phyloP scores from a whole-genome alignment of 2,329 filamentous ascomycete genomes.

The Hymenoscyphus salicellus region DNA sequence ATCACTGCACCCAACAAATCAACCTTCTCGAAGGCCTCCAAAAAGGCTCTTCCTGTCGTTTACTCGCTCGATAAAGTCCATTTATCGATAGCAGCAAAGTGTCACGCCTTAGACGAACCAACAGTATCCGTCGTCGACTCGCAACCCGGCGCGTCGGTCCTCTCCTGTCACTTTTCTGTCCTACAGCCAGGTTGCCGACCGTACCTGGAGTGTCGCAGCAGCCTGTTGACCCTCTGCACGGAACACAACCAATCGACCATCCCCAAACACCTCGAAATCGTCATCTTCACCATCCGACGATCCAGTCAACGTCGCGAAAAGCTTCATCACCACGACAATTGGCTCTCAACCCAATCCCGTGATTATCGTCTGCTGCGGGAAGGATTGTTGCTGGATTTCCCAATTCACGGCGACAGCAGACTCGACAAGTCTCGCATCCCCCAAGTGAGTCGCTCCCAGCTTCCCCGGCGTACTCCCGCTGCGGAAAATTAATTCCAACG shows the following conservation, averaged over 20 bases:
- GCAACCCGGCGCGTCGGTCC: conserved; percentile 4
- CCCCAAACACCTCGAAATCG: conserved; percentile 7
- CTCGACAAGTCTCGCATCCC: conserved; percentile 25
- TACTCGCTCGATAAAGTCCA: conserved; percentile 17
- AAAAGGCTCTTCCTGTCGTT: conserved; percentile 13
- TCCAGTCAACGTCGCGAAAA: conserved; percentile 33
- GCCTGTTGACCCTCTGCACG: conserved; percentile 21
- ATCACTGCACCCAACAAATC: conserved; percentile 26
- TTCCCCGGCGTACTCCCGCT: conserved; percentile 11
- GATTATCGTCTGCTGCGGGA: conserved; percentile 33
- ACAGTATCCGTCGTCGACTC: background rate
- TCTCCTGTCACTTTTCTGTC: background rate
- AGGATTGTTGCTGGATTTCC: conserved; percentile 26
- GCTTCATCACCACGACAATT: conserved; percentile 32
- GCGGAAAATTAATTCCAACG: conserved; percentile 28
- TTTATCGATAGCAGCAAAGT: conserved; percentile 13
- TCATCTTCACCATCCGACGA: conserved; percentile 21
- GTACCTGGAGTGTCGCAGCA: conserved; percentile 12
- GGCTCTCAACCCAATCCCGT: conserved; percentile 31
- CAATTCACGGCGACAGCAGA: conserved; percentile 17
- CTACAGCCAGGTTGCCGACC: conserved; percentile 2
- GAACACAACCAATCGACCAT: conserved; percentile 29
- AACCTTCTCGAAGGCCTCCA: conserved; percentile 16
- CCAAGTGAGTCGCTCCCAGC: conserved; percentile 27
- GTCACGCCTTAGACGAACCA: background rate